Base-by-base conservation (phyloP, 805 yeast genomes). In the Starmera quercuum region DNA sequence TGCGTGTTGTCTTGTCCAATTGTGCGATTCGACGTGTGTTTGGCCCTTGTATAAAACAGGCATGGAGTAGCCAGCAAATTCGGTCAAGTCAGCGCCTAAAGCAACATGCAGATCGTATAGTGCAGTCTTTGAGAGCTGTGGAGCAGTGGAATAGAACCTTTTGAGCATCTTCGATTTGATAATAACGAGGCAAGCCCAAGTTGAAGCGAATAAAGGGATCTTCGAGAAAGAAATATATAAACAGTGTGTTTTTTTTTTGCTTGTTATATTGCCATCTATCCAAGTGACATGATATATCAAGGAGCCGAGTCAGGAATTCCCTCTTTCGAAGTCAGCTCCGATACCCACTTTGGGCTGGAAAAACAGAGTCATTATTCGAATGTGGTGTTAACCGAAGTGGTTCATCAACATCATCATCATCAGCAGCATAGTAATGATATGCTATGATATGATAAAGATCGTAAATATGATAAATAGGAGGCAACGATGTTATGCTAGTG, bases 21-120 rank as follows among this genome's bases (percentile, higher is more conserved):
- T 73, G 63, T 92, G 98, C 1, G 97, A 87, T 40, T 87, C 95
- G 26, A 86, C 77, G 57, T 90, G 97, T 2, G 84, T 61, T 59
- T 84, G 95, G n/a, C 70, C 78, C 42, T 75, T 71, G 64, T 88
- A 92, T 20, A 86, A 59, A 8, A 92, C 87, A 2, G 98, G 98
- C 97, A 92, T 90, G 30, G 80, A 74, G 51, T 74, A 92, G n/a
- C 96, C 96, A 13, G 97, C 97, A 60, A 84, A 92, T 29, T 94
- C 94, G 4, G 88, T 97, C 80, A 92, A 80, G 36, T 83, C 87
- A 11, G 87, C 98, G 6, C 87, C 90, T 30, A 76, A 64, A 36
- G 73, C 71, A 23, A 80, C 64, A 55, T 92, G 97, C 17, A 86
- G 67, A 37, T 82, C 86, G 55, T 81, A 76, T 26, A 92, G 66